Evolutionary conservation across 768 basidiomycete genomes (phyloP), one percentile per base, ranked within the genome.

Genomic region (Pulveroboletus sp.): DNA sequence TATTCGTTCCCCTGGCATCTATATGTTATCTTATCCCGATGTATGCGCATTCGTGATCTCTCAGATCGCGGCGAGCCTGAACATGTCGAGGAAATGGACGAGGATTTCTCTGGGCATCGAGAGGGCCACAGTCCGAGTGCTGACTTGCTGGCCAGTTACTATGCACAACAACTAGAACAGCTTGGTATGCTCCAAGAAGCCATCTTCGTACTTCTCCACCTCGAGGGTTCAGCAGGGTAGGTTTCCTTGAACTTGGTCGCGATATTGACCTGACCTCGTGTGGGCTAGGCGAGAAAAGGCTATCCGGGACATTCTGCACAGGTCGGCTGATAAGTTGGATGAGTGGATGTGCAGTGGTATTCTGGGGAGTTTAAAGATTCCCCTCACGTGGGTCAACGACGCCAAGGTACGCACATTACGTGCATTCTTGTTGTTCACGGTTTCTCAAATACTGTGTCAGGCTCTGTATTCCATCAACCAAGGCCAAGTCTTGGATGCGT

Each of bases 1-100:
- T 84, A 82, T 64, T 81, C 91, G 18, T 71, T 96, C 48, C 77
- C 89, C 7, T 99, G 95, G 95, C 93, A 97, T 69, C 62, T 97
- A 31, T 97, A 95, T 66, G 80, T 93, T 47, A 73, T 98, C 31
- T 72, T 98, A 41, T 87, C 93, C 14, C 79, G 86, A 24, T 88
- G 86, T 52, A 82, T 96, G 71, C 76, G 85, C 26, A 70, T 87
- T 33, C 80, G 93, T 18, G 94, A 97, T 65, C 88, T 95, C 57
- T 80, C 82, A n/a, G 95, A 97, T 65, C 80, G 93, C 9, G 77
- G 75, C 32, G 76, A 79, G 17, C 67, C 74, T 4, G 72, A 72
- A 26, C 55, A 66, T 54, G 53, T 69, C 48, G 57, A 53, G 31
- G 66, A 68, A 43, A 66, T 71, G 46, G 64, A 63, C 21, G 73